Percentiles rank a stretch among this genome's conserved stretches.
Evolutionary conservation across 495 filamentous ascomycete genomes (phyloP).

Genomic region (Tuber melanosporum): DNA sequence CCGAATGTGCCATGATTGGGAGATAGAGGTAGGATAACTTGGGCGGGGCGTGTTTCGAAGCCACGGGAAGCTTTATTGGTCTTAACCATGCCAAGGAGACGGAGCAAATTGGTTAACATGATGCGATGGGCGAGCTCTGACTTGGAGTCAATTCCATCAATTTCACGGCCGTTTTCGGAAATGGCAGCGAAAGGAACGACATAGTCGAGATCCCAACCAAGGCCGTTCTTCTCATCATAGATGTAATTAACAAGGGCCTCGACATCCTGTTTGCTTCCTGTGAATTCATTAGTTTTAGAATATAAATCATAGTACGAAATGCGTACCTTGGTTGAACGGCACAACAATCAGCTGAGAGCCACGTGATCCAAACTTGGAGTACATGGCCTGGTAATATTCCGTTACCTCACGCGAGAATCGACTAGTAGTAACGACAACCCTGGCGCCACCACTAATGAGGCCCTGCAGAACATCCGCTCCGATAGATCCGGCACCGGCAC

Average conservation of each 20-base stretch:
- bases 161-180: constrained; percentile 94
- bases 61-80: constrained; percentile 76
- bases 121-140: constrained; percentile 97
- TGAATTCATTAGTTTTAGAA: constrained; percentile 7
- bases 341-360: constrained; percentile 96
- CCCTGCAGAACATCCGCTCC: constrained; percentile 97
- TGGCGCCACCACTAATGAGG: constrained; percentile 90
- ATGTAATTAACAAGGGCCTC: constrained; percentile 90
- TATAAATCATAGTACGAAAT: not conserved
- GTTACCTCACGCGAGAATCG: constrained; percentile 95
- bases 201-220: constrained; percentile 96
- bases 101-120: constrained; percentile 95
- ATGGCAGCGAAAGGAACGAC: constrained; percentile 97
- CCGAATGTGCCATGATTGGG: constrained; percentile 98
- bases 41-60: constrained; percentile 89
- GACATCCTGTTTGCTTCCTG: constrained; percentile 85
- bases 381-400: constrained; percentile 99
- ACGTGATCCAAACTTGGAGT: constrained; percentile 81
- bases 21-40: constrained; percentile 91
- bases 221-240: constrained; percentile 91
- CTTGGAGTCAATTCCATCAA: constrained; percentile 94
- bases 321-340: constrained; percentile 81
- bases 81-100: constrained; percentile 86
- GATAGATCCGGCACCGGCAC: constrained; percentile 95
- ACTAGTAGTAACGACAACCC: constrained; percentile 91